phyloP scores from a whole-genome alignment of 495 filamentous ascomycete genomes.

The Venustampulla echinocandica region DNA sequence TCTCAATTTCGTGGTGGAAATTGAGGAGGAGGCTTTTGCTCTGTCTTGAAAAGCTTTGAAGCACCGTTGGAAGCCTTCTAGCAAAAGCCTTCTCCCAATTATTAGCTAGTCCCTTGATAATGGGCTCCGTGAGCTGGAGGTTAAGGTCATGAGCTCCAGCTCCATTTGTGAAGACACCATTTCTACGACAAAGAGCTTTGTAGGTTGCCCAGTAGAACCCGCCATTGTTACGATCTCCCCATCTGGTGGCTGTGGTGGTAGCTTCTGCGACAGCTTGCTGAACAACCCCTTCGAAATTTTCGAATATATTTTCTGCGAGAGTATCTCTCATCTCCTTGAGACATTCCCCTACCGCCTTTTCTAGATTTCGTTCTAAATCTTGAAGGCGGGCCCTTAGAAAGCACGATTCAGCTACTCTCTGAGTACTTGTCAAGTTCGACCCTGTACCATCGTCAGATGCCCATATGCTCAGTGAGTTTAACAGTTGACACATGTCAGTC shows the following conservation, averaged over 20 bases:
- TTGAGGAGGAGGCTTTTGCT: constrained; percentile 20
- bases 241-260: constrained; percentile 33
- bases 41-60: constrained; percentile 23
- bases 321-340: constrained; percentile 29
- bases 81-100: constrained; percentile 52
- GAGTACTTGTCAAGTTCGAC: constrained; percentile 32
- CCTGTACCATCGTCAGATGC: constrained; percentile 35
- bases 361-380: constrained; percentile 37
- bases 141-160: constrained; percentile 41
- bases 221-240: constrained; percentile 39
- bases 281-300: constrained; percentile 30
- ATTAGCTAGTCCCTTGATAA: constrained; percentile 40
- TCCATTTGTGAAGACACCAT: constrained; percentile 28
- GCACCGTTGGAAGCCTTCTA: constrained; percentile 32
- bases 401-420: constrained; percentile 31
- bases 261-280: constrained; percentile 33
- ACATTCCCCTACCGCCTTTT: constrained; percentile 29
- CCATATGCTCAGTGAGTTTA: constrained; percentile 47
- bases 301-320: constrained; percentile 36
- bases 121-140: constrained; percentile 40
- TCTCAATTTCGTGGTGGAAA: constrained; percentile 37
- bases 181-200: constrained; percentile 25
- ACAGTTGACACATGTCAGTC: constrained; percentile 36
- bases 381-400: constrained; percentile 34
- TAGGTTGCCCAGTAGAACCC: constrained; percentile 51